Base-by-base conservation (phyloP, 106 monocot genomes). In the Allium cepa region DNA sequence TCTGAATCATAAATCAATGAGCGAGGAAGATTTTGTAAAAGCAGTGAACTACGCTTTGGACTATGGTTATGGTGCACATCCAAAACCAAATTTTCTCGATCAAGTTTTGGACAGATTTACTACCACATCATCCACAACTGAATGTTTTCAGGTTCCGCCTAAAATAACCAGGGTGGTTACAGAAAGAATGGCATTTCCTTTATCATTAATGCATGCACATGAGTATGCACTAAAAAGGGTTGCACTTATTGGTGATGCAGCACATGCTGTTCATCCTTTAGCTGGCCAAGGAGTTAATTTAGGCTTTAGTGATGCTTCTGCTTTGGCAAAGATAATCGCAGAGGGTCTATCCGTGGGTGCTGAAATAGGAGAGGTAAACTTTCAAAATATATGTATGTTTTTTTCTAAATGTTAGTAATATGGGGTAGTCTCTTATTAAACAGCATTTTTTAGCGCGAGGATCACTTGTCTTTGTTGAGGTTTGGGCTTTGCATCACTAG, bases 281-380 rank as follows among this genome's bases (percentile, higher is more conserved):
- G 99, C 99, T 65, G 99, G 97, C 22, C 99, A 99, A 78, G 99
- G 99, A 51, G 99, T 99, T 49, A 99, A 99, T 72, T 80, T 99
- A 74, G 97, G 97, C 7, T 99, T 99, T 85, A 87, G 92, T 14
- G 97, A 99, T 79, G 97, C 87, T 18, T 78, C 69, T 60, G 68
- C 77, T 74, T 75, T 99, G 53, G 73, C 87, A 17, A 87, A 81
- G 78, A 73, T 85, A 15, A 83, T 99, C 60, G 78, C 92, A 67
- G 84, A 93, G 70, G 99, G 90, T 57, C 79, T 87, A 69, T 77
- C 57, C 3, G 77, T 77, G 5, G 99, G 99, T 56, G 56, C 79
- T 57, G 87, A 85, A 63, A 75, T 99, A 49, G 83, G 87, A 47
- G 87, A 93, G 80, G 99, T 99, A 86, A 65, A 53, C 27, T 14